Evolutionary conservation across 148 eudicot genomes (phyloP).

Genomic region (Camellia japonica): DNA sequence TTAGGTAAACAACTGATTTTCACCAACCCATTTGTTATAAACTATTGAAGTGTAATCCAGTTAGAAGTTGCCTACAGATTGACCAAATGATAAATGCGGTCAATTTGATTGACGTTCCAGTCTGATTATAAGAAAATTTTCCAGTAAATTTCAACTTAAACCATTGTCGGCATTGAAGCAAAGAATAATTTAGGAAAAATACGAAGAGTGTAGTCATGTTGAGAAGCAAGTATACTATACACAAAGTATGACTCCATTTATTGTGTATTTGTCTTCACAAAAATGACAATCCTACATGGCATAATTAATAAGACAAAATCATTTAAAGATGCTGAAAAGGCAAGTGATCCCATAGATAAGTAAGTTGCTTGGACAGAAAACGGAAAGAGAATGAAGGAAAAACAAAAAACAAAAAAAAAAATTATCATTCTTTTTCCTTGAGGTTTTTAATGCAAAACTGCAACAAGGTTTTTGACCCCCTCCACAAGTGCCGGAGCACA

Average conservation of each 20-base stretch:
- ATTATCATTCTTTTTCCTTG: not conserved
- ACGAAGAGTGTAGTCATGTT: not conserved
- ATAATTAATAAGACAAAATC: constrained; percentile 2
- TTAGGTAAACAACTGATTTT: not conserved
- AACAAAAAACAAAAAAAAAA: not conserved
- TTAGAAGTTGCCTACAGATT: not conserved
- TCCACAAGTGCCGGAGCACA: not conserved
- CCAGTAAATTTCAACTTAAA: not conserved
- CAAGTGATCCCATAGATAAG: not conserved
- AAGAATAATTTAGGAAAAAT: not conserved
- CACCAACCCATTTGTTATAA: not conserved
- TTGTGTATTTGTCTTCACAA: not conserved
- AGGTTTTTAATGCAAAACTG: not conserved
- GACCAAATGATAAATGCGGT: not conserved
- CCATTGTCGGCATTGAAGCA: not conserved
- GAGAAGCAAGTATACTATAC: not conserved
- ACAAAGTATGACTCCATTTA: not conserved
- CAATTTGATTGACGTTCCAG: not conserved
- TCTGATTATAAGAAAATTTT: not conserved
- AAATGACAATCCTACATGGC: constrained; percentile 8
- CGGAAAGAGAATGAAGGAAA: not conserved
- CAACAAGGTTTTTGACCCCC: not conserved
- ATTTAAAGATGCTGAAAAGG: not conserved
- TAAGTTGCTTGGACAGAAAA: not conserved
- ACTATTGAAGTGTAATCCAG: not conserved